Base-by-base conservation (phyloP, 2,329 filamentous ascomycete genomes). In the Trichoderma sp. region DNA sequence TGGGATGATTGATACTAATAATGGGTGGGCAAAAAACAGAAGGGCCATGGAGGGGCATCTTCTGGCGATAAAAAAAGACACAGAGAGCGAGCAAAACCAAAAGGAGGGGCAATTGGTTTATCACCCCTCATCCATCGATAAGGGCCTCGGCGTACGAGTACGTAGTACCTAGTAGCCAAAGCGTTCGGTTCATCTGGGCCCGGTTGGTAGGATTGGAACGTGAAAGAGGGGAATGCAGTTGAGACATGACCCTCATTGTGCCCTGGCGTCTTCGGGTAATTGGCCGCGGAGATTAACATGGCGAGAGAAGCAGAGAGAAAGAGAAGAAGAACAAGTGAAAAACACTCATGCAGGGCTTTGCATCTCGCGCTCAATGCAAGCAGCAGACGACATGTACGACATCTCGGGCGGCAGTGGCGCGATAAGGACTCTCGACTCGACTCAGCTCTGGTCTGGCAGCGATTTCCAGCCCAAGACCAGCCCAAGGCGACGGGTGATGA, bases 51-150 rank as follows among this genome's bases (percentile, higher is more conserved):
- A 58, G 35, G 59, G 60, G 67, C 35, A 65, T 50, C 35, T 42
- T 17, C 39, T 64, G 59, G 35, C 29, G 60, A 65, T 57, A 35
- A 34, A 42, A 27, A 19, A 57, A 42, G 34, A 39, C 29, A n/a
- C n/a, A n/a, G 27, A 29, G 29, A 25, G 25, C 35, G n/a, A 17
- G n/a, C 12, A 50, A 35, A 25, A 22, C 12, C 27, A 22, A 63
- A 53, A 48, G 60, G 67, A 68, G 67, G 67, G 67, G 67, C 67
- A 68, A 58, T 65, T 58, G 37, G 60, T 25, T 42, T 67, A 67
- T 67, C 66, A 67, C 66, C 66, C 66, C 66, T 67, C 66, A 67
- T 63, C 29, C 50, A 54, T 54, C 66, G 60, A 68, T 65, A 68
- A 68, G 60, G 53, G 45, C 37, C 52, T 63, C 22, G 37, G 34